Percentiles rank a stretch among this genome's conserved stretches.
Evolutionary conservation across 257 asterid species (phyloP).

Genomic region (Asclepias syriaca): DNA sequence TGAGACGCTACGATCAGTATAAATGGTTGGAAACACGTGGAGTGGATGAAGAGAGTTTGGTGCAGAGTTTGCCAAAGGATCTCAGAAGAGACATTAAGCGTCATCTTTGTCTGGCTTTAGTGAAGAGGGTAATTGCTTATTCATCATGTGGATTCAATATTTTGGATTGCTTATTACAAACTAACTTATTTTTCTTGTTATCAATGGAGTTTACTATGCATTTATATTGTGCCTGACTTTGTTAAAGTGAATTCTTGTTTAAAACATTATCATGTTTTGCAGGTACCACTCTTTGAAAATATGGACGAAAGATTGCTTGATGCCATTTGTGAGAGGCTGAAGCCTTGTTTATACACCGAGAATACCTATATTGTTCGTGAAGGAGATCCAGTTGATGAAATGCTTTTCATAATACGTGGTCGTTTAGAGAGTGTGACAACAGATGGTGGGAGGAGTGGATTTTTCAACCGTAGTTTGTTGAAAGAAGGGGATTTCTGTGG

Average conservation of each 20-base stretch:
- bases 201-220: not conserved
- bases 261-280: conserved; percentile 13
- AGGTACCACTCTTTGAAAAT: conserved; percentile 94
- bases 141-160: not conserved
- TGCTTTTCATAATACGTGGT: conserved; percentile 96
- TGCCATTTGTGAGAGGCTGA: conserved; percentile 92
- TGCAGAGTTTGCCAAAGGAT: conserved; percentile 89
- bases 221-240: not conserved
- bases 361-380: conserved; percentile 86
- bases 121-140: conserved; percentile 67
- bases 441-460: conserved; percentile 98
- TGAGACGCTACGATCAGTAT: conserved; percentile 94
- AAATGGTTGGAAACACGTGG: conserved; percentile 99
- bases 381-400: conserved; percentile 98
- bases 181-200: not conserved
- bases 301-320: conserved; percentile 97
- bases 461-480: conserved; percentile 80
- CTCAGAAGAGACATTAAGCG: conserved; percentile 97
- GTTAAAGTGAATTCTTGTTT: not conserved
- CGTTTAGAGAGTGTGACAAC: conserved; percentile 96
- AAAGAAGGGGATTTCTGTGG: conserved; percentile 95
- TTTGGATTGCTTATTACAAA: not conserved
- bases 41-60: conserved; percentile 87
- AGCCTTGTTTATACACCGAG: conserved; percentile 84
- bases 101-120: conserved; percentile 95